Evolutionary conservation across 2,329 filamentous ascomycete genomes (phyloP).

Genomic region (Fusarium duplospermum): DNA sequence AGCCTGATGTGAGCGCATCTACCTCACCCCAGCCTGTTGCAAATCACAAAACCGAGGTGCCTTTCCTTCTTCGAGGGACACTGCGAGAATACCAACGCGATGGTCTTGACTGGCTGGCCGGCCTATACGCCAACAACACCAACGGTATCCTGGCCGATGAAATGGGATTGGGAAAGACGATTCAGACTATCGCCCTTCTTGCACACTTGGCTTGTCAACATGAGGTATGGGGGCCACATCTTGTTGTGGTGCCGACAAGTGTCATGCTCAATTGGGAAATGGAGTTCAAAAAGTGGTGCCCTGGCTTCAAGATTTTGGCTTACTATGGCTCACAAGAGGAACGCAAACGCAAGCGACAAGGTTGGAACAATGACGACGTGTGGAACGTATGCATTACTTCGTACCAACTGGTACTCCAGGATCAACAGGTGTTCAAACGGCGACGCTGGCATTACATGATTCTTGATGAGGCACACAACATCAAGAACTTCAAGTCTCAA

Average conservation of each 20-base stretch:
- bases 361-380: slow-evolving; percentile 91
- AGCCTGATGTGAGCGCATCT: slow-evolving; percentile 48
- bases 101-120: slow-evolving; percentile 96
- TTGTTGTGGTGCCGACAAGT: slow-evolving; percentile 96
- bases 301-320: slow-evolving; percentile 96
- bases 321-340: slow-evolving; percentile 97
- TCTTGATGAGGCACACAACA: slow-evolving; percentile 97
- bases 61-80: slow-evolving; percentile 85
- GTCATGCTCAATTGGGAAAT: slow-evolving; percentile 99
- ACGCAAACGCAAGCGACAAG: slow-evolving; percentile 87
- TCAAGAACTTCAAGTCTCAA: slow-evolving; percentile 99
- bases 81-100: slow-evolving; percentile 96
- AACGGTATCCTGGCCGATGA: slow-evolving; percentile 98
- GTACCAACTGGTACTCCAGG: slow-evolving; percentile 94
- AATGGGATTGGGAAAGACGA: slow-evolving; percentile 98
- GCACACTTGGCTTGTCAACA: slow-evolving; percentile 92
- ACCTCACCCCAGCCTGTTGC: slow-evolving; percentile 47
- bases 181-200: slow-evolving; percentile 94
- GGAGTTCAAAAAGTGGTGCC: slow-evolving; percentile 99
- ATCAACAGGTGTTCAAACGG: slow-evolving; percentile 92
- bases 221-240: slow-evolving; percentile 93
- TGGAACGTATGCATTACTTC: slow-evolving; percentile 99
- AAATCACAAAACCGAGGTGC: slow-evolving; percentile 75
- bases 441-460: slow-evolving; percentile 98
- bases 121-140: slow-evolving; percentile 89